Evolutionary conservation across 306 rosid species (phyloP).

Genomic region (Styphnolobium japonicum): DNA sequence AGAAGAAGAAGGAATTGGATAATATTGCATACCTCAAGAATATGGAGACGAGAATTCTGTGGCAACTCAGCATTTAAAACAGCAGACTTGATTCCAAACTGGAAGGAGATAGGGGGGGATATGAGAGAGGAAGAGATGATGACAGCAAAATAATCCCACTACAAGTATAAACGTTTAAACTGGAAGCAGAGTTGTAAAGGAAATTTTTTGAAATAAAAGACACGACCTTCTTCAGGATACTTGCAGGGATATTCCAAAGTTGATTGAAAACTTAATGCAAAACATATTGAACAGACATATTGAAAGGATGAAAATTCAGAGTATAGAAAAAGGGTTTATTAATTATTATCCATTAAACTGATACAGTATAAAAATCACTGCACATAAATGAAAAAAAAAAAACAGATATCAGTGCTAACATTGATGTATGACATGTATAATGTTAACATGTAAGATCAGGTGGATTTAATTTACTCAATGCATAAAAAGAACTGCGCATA

Average conservation of each 20-base stretch:
- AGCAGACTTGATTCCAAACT: conserved; percentile 96
- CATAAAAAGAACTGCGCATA: conserved; percentile 17
- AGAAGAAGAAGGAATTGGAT: neutral
- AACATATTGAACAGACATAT: neutral
- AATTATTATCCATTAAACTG: neutral
- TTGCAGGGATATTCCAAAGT: neutral
- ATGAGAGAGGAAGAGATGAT: neutral
- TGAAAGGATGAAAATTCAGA: neutral
- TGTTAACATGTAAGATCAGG: neutral
- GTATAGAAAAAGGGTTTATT: neutral
- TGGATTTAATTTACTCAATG: neutral
- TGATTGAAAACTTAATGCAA: neutral
- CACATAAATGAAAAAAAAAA: neutral
- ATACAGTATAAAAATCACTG: neutral
- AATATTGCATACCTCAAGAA: conserved; percentile 71
- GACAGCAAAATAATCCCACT: neutral
- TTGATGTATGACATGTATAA: neutral
- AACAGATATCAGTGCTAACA: neutral
- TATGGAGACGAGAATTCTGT: conserved; percentile 95
- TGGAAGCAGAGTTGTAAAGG: neutral
- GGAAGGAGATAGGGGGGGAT: conserved; percentile 21
- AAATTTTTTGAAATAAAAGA: neutral
- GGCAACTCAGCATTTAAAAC: conserved; percentile 96
- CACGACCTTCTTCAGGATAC: neutral
- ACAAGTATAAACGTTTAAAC: neutral